Evolutionary conservation across 345 rosid genomes (phyloP).

Genomic region (Camelina laxa): DNA sequence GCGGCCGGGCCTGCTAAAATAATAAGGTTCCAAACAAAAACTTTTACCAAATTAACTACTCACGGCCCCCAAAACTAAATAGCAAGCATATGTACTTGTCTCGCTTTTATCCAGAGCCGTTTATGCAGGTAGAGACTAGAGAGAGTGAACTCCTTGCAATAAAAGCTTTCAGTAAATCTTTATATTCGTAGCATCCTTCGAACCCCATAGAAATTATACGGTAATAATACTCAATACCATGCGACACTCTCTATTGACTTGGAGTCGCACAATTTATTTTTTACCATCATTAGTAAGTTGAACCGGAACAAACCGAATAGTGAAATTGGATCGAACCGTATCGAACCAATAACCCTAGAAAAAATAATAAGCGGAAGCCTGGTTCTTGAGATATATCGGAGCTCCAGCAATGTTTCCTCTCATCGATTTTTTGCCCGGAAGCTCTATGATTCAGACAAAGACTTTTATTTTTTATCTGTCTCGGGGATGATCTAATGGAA

Average conservation of each 20-base stretch:
- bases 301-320: constrained; percentile 11
- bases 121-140: no score
- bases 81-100: no score
- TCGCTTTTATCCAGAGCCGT: no score
- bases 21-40: background rate
- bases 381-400: constrained; percentile 22
- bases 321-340: constrained; percentile 14
- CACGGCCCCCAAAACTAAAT: background rate
- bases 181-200: background rate
- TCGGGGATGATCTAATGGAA: constrained; percentile 16
- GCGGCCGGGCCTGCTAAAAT: background rate
- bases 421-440: constrained; percentile 27
- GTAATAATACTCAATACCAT: no score
- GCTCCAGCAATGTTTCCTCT: constrained; percentile 16
- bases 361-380: background rate
- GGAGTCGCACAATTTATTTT: no score
- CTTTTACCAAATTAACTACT: background rate
- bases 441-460: constrained; percentile 15
- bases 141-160: background rate
- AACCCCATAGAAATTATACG: background rate
- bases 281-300: no score
- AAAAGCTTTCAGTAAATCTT: background rate
- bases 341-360: constrained; percentile 2
- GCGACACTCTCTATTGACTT: background rate
- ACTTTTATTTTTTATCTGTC: background rate